A percentile compares a stretch with the other conserved stretches of the same genome.
Evolutionary conservation across 768 basidiomycete species (phyloP).

Genomic region (Podaxis sp.): DNA sequence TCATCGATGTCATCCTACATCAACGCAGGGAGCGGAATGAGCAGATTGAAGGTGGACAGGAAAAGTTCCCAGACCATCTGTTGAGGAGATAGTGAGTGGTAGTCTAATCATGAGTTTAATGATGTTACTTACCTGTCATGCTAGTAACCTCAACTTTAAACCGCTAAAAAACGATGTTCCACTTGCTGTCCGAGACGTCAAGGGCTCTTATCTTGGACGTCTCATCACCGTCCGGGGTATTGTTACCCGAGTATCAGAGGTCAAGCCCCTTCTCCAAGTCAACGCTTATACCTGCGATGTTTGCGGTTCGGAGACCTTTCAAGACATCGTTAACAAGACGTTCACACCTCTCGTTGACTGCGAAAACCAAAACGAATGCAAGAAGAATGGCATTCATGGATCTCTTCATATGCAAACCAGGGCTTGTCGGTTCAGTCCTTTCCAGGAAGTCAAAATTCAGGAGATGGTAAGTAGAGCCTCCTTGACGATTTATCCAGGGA

Average conservation of each 20-base stretch:
- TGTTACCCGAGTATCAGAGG: slow-evolving; percentile 97
- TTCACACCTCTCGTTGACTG: slow-evolving; percentile 91
- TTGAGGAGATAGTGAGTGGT: slow-evolving; percentile 89
- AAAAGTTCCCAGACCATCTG: slow-evolving; percentile 87
- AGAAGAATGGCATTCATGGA: slow-evolving; percentile 83
- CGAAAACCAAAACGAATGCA: slow-evolving; percentile 82
- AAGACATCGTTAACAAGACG: slow-evolving; percentile 90
- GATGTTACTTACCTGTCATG: neutral
- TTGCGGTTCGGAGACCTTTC: slow-evolving; percentile 98
- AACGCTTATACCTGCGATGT: slow-evolving; percentile 99
- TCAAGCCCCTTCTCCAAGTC: slow-evolving; percentile 95
- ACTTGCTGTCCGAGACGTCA: slow-evolving; percentile 91
- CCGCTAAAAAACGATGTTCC: slow-evolving; percentile 75
- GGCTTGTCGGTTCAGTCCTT: slow-evolving; percentile 94
- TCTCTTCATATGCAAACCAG: slow-evolving; percentile 98
- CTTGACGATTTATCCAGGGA: slow-evolving; percentile 2
- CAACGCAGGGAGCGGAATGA: slow-evolving; percentile 90
- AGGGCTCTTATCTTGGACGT: slow-evolving; percentile 81
- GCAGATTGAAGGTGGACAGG: slow-evolving; percentile 68
- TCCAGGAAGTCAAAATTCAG: slow-evolving; percentile 98
- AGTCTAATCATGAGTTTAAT: neutral
- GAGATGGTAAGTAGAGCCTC: slow-evolving; percentile 72
- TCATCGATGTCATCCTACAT: slow-evolving; percentile 94
- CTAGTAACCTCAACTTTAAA: slow-evolving; percentile 91
- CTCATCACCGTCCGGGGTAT: slow-evolving; percentile 97